Conservation (phyloP, 2,329 filamentous ascomycete species). For the Fusarium denticulatum region DNA sequence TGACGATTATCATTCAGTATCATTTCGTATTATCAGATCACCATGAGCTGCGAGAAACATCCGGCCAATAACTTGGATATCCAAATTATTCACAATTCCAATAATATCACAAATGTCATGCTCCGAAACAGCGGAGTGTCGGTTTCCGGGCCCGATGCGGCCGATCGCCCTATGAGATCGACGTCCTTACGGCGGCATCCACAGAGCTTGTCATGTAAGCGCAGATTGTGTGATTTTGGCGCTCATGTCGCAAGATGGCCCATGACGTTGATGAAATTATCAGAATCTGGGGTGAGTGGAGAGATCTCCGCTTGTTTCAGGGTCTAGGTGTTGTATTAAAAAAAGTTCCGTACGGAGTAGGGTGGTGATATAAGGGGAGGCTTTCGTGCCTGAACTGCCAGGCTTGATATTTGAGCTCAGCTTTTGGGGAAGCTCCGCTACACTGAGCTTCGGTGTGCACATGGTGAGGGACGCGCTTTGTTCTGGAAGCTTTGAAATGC, state of each 20-base stretch:
- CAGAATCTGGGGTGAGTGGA: conserved; percentile 36
- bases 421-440: neutral
- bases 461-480: conserved; percentile 24
- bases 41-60: neutral
- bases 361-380: conserved; percentile 22
- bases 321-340: conserved; percentile 8
- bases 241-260: conserved; percentile 33
- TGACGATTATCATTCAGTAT: conserved; percentile 3
- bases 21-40: neutral
- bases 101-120: neutral
- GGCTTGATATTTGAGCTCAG: conserved; percentile 10
- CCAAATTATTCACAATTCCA: neutral
- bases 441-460: conserved; percentile 11
- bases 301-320: conserved; percentile 16
- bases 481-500: conserved; percentile 21
- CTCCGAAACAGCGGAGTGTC: conserved; percentile 22
- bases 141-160: conserved; percentile 20
- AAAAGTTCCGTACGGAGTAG: neutral
- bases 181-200: neutral
- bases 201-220: conserved; percentile 6
- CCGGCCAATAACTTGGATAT: neutral
- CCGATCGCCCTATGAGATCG: conserved; percentile 32
- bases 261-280: conserved; percentile 29
- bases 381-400: conserved; percentile 15
- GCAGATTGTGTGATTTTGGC: conserved; percentile 44